Base-by-base conservation (phyloP, 345 rosid genomes). In the Syzygium aqueum region DNA sequence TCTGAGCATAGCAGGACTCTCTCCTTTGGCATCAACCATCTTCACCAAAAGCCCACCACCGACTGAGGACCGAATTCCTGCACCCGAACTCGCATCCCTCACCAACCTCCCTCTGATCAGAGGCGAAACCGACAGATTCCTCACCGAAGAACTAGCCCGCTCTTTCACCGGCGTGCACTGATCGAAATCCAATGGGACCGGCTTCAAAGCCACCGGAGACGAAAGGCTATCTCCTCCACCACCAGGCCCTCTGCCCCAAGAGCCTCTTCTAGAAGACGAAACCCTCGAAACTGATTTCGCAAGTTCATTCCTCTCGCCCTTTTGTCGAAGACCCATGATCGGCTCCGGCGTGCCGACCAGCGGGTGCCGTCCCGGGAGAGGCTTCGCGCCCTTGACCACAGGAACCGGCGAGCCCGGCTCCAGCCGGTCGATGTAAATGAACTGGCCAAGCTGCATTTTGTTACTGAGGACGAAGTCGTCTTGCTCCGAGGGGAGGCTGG, bases 371-470 rank as follows among this genome's bases (percentile, higher is more conserved):
- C 99, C 99, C 0, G 99, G 99, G 37, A 98, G 92, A 4, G 98
- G 99, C 77, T 94, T 98, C 50, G 95, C 94, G 7, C 98, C 97
- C 91, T 89, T 93, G 30, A 96, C 89, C n/a, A 96, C 91, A 1
- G 99, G 99, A 53, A 98, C 97, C 19, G 98, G 99, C 1, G 98
- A 96, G 6, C 98, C 99, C 9, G 97, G 97, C 88, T 98, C 99
- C 54, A 98, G 90, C 63, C 92, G 90, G 23, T 98, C 99, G 0
- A 98, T 94, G 85, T 98, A 94, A 77, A 96, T 93, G 92, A 95
- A 96, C 88, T 98, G 99, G 19, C 99, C 99, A 17, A 98, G 92
- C 91, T 98, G 99, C 96, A 98, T 93, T 89, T 94, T 95, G 92
- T 95, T 89, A 93, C 98, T 97, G 17, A 97, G 90, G 63, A 98